Conservation (phyloP, 2,329 filamentous ascomycete species). For the Colletotrichum sp. region DNA sequence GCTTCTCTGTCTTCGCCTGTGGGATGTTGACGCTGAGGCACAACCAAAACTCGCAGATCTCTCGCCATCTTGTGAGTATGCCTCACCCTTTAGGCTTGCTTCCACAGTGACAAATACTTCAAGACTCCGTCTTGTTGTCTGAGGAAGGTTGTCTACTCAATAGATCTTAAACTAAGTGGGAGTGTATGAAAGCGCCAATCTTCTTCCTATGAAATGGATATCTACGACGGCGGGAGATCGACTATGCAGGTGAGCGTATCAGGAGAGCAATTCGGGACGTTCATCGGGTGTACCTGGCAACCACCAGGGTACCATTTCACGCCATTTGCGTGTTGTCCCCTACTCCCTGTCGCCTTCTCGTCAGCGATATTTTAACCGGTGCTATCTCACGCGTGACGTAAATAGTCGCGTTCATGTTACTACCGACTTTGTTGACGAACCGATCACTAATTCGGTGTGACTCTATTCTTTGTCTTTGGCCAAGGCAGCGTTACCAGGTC, state of each 20-base stretch:
- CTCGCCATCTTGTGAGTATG: background rate
- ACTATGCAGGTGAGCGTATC: background rate
- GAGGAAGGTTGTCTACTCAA: background rate
- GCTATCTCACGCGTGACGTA: background rate
- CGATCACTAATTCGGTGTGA: background rate
- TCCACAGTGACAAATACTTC: background rate
- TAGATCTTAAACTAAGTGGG: background rate
- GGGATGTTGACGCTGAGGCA: background rate
- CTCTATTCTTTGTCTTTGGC: background rate
- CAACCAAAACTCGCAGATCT: background rate
- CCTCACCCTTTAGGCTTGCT: background rate
- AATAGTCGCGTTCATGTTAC: background rate
- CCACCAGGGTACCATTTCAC: background rate
- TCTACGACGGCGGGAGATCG: background rate
- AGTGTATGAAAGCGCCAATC: fast-evolving
- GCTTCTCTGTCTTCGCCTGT: background rate
- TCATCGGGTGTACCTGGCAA: background rate
- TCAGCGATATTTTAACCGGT: background rate
- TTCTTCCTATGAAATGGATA: background rate
- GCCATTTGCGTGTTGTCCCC: background rate
- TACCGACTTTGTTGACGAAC: background rate
- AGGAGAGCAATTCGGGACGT: background rate
- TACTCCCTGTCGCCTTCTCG: background rate
- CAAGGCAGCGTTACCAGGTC: background rate
- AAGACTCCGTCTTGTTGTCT: background rate